Evolutionary conservation across 2,329 filamentous ascomycete species (phyloP).

Genomic region (Cercospora berteroae): DNA sequence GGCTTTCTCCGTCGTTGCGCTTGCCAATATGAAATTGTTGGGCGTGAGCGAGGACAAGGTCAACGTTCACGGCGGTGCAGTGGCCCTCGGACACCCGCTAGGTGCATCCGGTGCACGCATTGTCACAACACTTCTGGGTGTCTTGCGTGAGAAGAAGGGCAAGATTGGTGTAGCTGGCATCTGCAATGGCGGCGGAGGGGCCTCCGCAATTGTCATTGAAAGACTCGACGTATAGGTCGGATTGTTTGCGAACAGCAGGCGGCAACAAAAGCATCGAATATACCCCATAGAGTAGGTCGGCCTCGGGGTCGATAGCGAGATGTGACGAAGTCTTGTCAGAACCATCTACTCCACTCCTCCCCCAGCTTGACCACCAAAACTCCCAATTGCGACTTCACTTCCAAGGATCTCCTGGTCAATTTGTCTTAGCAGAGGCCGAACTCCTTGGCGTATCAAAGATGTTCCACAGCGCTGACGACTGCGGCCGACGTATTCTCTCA

Average conservation of each 20-base stretch:
- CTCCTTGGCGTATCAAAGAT: neutral
- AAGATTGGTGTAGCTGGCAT: constrained; percentile 94
- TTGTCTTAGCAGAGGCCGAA: neutral
- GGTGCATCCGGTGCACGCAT: constrained; percentile 94
- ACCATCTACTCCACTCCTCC: neutral
- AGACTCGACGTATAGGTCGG: constrained; percentile 22
- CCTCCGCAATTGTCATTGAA: constrained; percentile 90
- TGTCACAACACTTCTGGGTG: constrained; percentile 82
- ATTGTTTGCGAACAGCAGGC: neutral
- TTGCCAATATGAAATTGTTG: constrained; percentile 94
- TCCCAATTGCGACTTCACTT: neutral
- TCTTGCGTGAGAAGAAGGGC: constrained; percentile 83
- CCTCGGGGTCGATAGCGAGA: neutral
- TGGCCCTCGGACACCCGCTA: constrained; percentile 92
- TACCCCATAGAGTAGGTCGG: neutral
- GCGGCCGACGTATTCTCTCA: neutral
- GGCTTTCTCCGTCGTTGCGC: constrained; percentile 93
- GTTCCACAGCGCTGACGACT: neutral
- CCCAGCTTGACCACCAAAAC: neutral
- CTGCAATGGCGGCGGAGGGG: constrained; percentile 96
- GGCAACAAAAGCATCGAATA: neutral
- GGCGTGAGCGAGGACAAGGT: constrained; percentile 78
- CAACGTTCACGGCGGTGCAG: constrained; percentile 91
- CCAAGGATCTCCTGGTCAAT: neutral
- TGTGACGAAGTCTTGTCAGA: neutral